Evolutionary conservation across 495 filamentous ascomycete species (phyloP), one percentile per base, ranked within the genome.

Genomic region (Pyronema omphalodes): DNA sequence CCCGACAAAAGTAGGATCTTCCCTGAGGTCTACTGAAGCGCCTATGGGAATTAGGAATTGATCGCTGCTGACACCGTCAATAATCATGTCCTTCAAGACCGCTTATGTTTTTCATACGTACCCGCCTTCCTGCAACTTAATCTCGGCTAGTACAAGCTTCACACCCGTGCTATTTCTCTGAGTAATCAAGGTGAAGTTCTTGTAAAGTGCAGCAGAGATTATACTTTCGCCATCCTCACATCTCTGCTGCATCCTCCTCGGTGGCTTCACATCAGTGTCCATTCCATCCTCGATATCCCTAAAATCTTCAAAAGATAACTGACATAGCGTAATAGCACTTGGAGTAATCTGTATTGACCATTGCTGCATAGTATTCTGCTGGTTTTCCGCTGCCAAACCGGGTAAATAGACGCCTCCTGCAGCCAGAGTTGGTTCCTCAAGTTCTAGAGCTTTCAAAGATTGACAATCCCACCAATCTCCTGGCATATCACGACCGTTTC

Each of bases 1-100:
- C 34, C 55, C 51, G 34, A 65, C 40, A 12, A 65, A 65, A 12
- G 62, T 65, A 18, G 62, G 62, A 34, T 65, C 62, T 41, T 65
- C 62, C 1, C 37, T 17, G 40, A 65, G 33, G 33, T 44, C 52
- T 8, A 56, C 57, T 15, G 57, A 62, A 14, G 47, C 29, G 8
- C 62, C 62, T 18, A 61, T 52, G 6, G 50, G 62, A 37, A 51
- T 47, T 36, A 65, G 45, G 41, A 65, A 65, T 37, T 65, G 53
- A 33, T 55, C 56, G 19, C 62, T 65, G 14, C 6, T 29, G 4
- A 36, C 44, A 15, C 9, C 9, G 17, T 50, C 47, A 50, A 34
- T 12, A 50, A 35, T 36, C 17, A 50, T 3, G 35, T n/a, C 48
- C 39, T 3, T 54, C 36, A 49, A 18, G 53, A 43, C 41, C 14